Evolutionary conservation across 768 basidiomycete species (phyloP).

Genomic region (Naganishia vishniacii): DNA sequence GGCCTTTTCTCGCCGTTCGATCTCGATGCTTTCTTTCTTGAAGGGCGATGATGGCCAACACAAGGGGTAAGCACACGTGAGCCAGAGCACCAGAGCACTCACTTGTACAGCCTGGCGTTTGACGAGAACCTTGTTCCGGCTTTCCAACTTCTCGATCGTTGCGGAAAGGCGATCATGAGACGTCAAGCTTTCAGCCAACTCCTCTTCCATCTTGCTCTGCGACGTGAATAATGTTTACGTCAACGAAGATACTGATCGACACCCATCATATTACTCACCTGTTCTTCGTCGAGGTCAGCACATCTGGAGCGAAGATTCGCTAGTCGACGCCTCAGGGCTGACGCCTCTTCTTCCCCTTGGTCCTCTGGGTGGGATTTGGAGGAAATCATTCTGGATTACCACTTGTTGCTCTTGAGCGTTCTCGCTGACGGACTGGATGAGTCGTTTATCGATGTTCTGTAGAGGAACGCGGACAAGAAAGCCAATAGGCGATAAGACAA

Average conservation of each 20-base stretch:
- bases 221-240: no score
- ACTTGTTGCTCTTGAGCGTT: no score
- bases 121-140: conserved; percentile 33
- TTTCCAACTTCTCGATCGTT: conserved; percentile 32
- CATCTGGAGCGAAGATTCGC: neutral
- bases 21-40: conserved; percentile 42
- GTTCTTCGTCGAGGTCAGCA: neutral
- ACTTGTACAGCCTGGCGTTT: conserved; percentile 42
- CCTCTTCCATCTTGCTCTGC: conserved; percentile 34
- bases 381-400: no score
- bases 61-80: neutral
- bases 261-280: neutral
- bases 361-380: neutral
- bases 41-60: neutral
- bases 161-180: conserved; percentile 32
- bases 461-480: no score
- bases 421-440: no score
- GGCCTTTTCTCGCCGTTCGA: conserved; percentile 38
- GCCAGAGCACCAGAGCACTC: neutral
- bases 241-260: neutral
- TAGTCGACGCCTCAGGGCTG: neutral
- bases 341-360: neutral
- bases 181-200: conserved; percentile 36
- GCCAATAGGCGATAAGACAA: no score
- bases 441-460: no score